These are phyloP conservation scores for Yamadazyma diddensiae DNA, from an alignment of 1,139 yeast species.

Conservation along the genomic window DNA sequence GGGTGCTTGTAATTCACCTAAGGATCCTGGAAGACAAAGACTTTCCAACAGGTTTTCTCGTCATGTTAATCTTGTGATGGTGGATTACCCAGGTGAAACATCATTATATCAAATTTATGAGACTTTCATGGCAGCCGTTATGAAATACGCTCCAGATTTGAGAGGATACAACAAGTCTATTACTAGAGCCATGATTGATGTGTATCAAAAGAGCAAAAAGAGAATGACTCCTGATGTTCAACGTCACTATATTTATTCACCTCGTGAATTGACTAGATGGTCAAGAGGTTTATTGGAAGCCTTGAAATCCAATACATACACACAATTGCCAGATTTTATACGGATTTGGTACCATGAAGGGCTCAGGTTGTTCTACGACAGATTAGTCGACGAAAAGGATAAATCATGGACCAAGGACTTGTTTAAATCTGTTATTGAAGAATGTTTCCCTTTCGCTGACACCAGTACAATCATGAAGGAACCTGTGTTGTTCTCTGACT, in stretches of 20 bases:
- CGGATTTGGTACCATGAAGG: slow-evolving; percentile 85
- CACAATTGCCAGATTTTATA: slow-evolving; percentile 44
- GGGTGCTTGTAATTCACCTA: slow-evolving; percentile 93
- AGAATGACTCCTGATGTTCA: slow-evolving; percentile 35
- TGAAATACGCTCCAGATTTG: slow-evolving; percentile 63
- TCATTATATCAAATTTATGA: slow-evolving; percentile 70
- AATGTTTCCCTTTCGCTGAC: slow-evolving; percentile 49
- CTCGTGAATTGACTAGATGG: slow-evolving; percentile 93
- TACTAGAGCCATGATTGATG: slow-evolving; percentile 65
- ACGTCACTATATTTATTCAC: slow-evolving; percentile 75
- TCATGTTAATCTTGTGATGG: slow-evolving; percentile 65
- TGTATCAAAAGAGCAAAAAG: slow-evolving; percentile 48
- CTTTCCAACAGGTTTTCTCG: slow-evolving; percentile 66
- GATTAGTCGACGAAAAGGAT: slow-evolving; percentile 53
- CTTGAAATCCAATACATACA: slow-evolving; percentile 30
- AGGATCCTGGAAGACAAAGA: slow-evolving; percentile 69
- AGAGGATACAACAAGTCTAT: slow-evolving; percentile 52
- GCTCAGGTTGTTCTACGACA: slow-evolving; percentile 70
- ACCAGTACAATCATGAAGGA: slow-evolving; percentile 29
- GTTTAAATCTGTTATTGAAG: slow-evolving; percentile 34
- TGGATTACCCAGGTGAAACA: slow-evolving; percentile 72
- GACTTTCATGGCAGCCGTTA: slow-evolving; percentile 53
- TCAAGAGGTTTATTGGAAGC: slow-evolving; percentile 70
- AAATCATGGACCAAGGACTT: slow-evolving; percentile 49
- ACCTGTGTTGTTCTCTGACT: slow-evolving; percentile 67